These are phyloP conservation scores for Apiospora phragmitis DNA, from an alignment of 2,329 filamentous ascomycete species.

Conservation along the genomic window DNA sequence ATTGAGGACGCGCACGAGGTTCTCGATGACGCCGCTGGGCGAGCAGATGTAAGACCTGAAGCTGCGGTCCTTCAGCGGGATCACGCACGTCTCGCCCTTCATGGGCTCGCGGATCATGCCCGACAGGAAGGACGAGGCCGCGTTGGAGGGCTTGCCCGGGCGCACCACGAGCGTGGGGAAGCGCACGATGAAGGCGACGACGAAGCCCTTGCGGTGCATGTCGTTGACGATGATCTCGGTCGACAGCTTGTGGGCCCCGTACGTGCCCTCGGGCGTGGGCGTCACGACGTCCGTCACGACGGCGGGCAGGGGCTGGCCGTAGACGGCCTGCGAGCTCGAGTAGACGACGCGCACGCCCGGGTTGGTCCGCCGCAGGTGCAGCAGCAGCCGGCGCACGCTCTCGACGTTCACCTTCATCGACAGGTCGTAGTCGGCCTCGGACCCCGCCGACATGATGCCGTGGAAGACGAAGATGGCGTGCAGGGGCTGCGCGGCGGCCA, in stretches of 20 bases:
- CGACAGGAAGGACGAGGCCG: conserved; percentile 63
- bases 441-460: conserved; percentile 67
- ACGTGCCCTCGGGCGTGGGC: conserved; percentile 62
- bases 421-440: conserved; percentile 27
- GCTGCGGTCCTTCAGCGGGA: conserved; percentile 50
- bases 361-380: conserved; percentile 46
- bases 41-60: conserved; percentile 57
- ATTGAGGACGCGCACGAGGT: conserved; percentile 47
- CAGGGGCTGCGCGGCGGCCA: conserved; percentile 40
- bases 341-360: conserved; percentile 61
- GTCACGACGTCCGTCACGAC: conserved; percentile 50
- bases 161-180: conserved; percentile 64
- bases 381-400: conserved; percentile 53
- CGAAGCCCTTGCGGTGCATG: conserved; percentile 57
- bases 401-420: conserved; percentile 49
- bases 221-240: conserved; percentile 64
- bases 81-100: conserved; percentile 50
- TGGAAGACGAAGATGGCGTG: conserved; percentile 62
- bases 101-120: conserved; percentile 67
- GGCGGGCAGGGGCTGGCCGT: conserved; percentile 56
- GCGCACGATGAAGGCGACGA: conserved; percentile 58
- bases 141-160: conserved; percentile 58
- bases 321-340: conserved; percentile 63
- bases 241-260: conserved; percentile 64
- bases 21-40: conserved; percentile 52